phyloP scores from a whole-genome alignment of 129 eudicot species.

The Centaurea solstitialis region DNA sequence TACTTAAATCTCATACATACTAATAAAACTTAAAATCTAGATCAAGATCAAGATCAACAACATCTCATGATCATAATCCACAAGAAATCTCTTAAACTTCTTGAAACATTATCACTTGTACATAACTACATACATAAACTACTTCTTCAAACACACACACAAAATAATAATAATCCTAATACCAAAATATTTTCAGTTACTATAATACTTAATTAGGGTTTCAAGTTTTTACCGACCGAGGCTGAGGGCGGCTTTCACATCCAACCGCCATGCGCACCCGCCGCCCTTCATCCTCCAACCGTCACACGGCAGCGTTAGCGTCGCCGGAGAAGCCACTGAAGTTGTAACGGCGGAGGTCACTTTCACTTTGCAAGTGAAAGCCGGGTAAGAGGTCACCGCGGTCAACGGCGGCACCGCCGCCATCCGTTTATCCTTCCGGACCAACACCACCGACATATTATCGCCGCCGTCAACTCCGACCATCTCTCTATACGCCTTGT shows the following conservation, averaged over 20 bases:
- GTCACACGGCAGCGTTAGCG: conserved; percentile 73
- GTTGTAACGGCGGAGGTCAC: conserved; percentile 37
- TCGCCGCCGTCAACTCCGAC: conserved; percentile 26
- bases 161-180: neutral
- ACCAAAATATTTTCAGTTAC: conserved; percentile 18
- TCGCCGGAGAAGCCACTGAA: conserved; percentile 16
- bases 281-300: conserved; percentile 82
- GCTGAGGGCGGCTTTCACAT: conserved; percentile 70
- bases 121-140: neutral
- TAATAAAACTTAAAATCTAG: neutral
- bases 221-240: conserved; percentile 46
- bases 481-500: conserved; percentile 58
- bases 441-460: conserved; percentile 46
- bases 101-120: neutral
- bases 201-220: neutral
- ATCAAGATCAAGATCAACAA: neutral
- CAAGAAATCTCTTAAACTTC: neutral
- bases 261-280: conserved; percentile 86
- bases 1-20: neutral
- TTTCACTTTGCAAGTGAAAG: conserved; percentile 73
- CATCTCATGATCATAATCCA: neutral
- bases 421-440: conserved; percentile 41
- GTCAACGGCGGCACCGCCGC: too few relatives aligned
- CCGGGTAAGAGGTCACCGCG: too few relatives aligned
- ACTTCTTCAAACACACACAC: neutral